phyloP scores from a whole-genome alignment of 495 filamentous ascomycete genomes.

The Penicillium mononematosum region DNA sequence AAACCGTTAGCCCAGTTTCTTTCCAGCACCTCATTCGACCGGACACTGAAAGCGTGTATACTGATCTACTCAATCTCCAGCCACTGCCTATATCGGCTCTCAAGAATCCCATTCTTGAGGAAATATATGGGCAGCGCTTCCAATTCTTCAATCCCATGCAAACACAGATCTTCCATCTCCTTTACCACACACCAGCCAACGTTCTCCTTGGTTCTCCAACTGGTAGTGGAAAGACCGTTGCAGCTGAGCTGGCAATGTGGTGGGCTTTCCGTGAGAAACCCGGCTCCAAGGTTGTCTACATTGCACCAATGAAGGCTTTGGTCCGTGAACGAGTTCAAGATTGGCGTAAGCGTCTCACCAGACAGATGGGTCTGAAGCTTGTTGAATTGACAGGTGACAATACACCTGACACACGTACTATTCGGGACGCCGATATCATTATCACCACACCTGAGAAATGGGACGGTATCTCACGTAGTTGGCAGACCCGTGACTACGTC shows the following conservation, averaged over 20 bases:
- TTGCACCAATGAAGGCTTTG: constrained; percentile 98
- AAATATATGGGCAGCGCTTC: constrained; percentile 84
- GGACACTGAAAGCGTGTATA: constrained; percentile 96
- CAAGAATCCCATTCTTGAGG: constrained; percentile 82
- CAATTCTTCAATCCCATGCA: constrained; percentile 99
- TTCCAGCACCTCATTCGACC: constrained; percentile 98
- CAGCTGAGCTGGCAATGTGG: constrained; percentile 99
- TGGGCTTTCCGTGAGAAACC: constrained; percentile 97
- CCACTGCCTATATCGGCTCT: constrained; percentile 85
- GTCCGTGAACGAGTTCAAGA: constrained; percentile 96
- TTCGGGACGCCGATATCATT: constrained; percentile 94
- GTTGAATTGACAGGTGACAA: constrained; percentile 98
- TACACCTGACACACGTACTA: constrained; percentile 92
- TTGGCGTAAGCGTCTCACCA: constrained; percentile 82
- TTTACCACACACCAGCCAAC: constrained; percentile 89
- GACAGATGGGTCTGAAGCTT: constrained; percentile 81
- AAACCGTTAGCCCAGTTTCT: constrained; percentile 89
- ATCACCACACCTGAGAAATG: constrained; percentile 99
- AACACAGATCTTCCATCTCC: constrained; percentile 93
- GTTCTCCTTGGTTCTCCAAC: constrained; percentile 96
- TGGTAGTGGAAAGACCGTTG: constrained; percentile 95
- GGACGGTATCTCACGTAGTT: constrained; percentile 98
- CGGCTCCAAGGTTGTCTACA: constrained; percentile 97
- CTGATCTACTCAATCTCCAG: constrained; percentile 87
- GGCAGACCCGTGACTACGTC: constrained; percentile 96